A percentile compares a stretch with the other conserved stretches of the same genome.
These are phyloP conservation scores for Saccharomycopsis lassenensis DNA, from an alignment of 805 yeast genomes.

Conservation along the genomic window DNA sequence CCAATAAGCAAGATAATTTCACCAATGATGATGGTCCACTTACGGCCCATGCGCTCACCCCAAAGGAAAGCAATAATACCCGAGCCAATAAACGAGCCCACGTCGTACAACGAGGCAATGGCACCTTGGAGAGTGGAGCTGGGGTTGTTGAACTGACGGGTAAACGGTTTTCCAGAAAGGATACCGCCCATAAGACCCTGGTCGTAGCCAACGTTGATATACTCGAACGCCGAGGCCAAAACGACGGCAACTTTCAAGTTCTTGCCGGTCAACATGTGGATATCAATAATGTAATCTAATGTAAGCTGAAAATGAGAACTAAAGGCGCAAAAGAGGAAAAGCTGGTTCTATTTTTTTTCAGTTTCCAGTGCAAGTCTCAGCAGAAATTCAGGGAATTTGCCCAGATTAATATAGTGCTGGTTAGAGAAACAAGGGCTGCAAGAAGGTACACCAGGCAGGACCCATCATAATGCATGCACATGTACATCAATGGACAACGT, in stretches of 20 bases:
- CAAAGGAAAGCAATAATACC: constrained; percentile 38
- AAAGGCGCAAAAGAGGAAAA: no score
- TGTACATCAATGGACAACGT: no score
- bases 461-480: no score
- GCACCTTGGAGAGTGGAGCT: constrained; percentile 45
- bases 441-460: no score
- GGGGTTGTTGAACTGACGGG: constrained; percentile 36
- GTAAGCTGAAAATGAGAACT: no score
- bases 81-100: constrained; percentile 69
- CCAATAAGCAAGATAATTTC: constrained; percentile 47
- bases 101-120: constrained; percentile 51
- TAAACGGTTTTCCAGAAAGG: constrained; percentile 51
- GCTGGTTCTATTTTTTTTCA: no score
- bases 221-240: constrained; percentile 5
- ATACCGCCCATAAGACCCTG: constrained; percentile 67
- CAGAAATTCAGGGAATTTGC: no score
- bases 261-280: no score
- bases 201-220: constrained; percentile 45
- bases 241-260: constrained; percentile 1
- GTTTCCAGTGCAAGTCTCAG: no score
- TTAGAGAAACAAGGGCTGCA: no score
- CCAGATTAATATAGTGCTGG: no score
- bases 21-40: constrained; percentile 42
- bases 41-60: constrained; percentile 59
- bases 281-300: no score